A percentile compares a stretch with the other conserved stretches of the same genome.
These are phyloP conservation scores for Hymenoscyphus scutula DNA, from an alignment of 2,329 filamentous ascomycete genomes.

Conservation along the genomic window DNA sequence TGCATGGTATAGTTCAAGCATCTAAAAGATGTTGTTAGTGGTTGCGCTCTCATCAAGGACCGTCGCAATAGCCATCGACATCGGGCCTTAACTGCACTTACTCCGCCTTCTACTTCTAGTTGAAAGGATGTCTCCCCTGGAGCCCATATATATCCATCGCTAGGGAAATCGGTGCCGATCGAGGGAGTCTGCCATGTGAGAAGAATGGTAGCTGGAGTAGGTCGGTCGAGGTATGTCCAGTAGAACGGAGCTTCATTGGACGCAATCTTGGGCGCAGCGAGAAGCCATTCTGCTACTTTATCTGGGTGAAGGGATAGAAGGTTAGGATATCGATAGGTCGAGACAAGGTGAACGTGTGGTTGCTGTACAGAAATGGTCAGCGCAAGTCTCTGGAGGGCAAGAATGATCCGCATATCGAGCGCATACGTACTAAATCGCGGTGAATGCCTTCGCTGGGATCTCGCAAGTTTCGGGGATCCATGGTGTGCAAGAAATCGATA, in stretches of 20 bases:
- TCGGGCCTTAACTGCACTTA: conserved; percentile 39
- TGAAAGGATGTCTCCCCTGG: conserved; percentile 75
- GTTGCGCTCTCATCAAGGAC: background rate
- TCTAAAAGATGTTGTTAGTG: conserved; percentile 49
- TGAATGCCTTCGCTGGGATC: conserved; percentile 46
- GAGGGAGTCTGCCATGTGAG: conserved; percentile 86
- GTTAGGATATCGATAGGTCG: conserved; percentile 74
- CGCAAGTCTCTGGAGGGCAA: conserved; percentile 3
- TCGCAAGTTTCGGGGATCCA: conserved; percentile 37
- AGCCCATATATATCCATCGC: conserved; percentile 90
- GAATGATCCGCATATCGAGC: conserved; percentile 11
- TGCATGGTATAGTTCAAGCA: conserved; percentile 84
- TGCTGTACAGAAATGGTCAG: conserved; percentile 26
- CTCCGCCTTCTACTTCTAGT: conserved; percentile 66
- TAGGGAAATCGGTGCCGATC: conserved; percentile 72
- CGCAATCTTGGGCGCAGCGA: conserved; percentile 80
- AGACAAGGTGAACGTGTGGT: conserved; percentile 81
- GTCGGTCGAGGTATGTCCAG: conserved; percentile 87
- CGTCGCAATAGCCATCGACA: background rate
- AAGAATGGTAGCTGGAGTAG: conserved; percentile 76
- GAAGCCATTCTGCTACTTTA: conserved; percentile 79
- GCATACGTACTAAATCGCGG: conserved; percentile 42
- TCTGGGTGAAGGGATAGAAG: conserved; percentile 69
- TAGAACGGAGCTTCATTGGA: conserved; percentile 83
- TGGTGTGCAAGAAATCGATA: background rate